These are phyloP conservation scores for Besnoitia besnoiti DNA, from an alignment of 169 alveolate species.

Conservation along the genomic window DNA sequence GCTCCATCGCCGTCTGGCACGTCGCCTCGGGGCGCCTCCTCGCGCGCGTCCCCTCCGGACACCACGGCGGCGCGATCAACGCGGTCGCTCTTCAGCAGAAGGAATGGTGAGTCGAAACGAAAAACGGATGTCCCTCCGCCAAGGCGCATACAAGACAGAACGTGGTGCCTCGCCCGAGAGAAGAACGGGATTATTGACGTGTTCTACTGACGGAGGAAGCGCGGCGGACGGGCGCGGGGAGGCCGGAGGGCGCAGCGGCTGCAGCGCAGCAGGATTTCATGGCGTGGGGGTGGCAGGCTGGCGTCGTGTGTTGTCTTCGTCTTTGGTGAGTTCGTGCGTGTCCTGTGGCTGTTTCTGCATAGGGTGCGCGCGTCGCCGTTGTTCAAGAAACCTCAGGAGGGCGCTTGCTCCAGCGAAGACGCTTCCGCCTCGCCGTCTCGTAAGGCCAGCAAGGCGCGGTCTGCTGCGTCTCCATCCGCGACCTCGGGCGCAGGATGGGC, in stretches of 20 bases:
- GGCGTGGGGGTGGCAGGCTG: too few relatives aligned
- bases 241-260: too few relatives aligned
- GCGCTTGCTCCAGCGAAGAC: neutral
- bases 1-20: slow-evolving; percentile 33
- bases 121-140: too few relatives aligned
- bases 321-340: too few relatives aligned
- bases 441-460: neutral
- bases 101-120: slow-evolving; percentile 4
- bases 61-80: slow-evolving; percentile 34
- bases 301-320: too few relatives aligned
- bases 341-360: neutral
- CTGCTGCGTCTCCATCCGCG: neutral
- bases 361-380: neutral
- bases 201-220: too few relatives aligned
- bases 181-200: too few relatives aligned
- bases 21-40: neutral
- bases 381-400: neutral
- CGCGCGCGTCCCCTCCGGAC: neutral
- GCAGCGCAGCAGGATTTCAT: too few relatives aligned
- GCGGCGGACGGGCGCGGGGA: too few relatives aligned
- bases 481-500: neutral
- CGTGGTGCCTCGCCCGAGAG: too few relatives aligned
- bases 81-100: slow-evolving; percentile 42
- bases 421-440: neutral
- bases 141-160: too few relatives aligned